Conservation (phyloP, 2,329 filamentous ascomycete genomes). For the Phaeosphaeria sp. region DNA sequence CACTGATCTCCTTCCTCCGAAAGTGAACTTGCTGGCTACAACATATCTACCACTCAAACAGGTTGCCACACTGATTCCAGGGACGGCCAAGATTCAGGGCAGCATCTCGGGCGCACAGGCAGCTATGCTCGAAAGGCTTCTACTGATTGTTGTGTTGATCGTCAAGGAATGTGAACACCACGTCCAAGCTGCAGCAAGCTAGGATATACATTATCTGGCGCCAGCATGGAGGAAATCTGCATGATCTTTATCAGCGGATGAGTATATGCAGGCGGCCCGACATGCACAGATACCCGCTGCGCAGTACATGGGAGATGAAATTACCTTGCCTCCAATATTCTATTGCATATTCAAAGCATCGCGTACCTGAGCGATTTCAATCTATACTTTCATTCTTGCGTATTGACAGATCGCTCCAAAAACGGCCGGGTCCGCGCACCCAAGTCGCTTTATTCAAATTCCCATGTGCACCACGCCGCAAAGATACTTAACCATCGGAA, state of each 20-base stretch:
- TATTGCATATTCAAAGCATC: background rate
- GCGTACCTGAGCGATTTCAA: background rate
- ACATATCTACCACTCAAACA: too few relatives aligned
- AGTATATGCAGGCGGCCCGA: background rate
- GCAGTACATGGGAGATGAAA: too few relatives aligned
- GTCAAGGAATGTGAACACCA: background rate
- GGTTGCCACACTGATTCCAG: too few relatives aligned
- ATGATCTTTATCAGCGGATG: background rate
- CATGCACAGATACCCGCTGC: background rate
- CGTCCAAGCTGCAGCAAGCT: background rate
- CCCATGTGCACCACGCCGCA: conserved; percentile 1
- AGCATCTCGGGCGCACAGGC: background rate
- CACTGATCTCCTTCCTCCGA: too few relatives aligned
- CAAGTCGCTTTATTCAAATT: background rate
- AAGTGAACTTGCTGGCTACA: too few relatives aligned
- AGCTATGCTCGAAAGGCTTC: background rate
- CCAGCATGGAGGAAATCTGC: background rate
- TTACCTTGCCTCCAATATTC: background rate
- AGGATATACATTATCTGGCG: background rate
- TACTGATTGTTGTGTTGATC: background rate
- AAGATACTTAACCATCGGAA: conserved; percentile 3
- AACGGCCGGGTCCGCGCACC: background rate
- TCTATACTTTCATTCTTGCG: background rate
- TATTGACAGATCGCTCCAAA: background rate
- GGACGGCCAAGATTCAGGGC: background rate